Percentiles rank a stretch among this genome's conserved stretches.
phyloP scores from a whole-genome alignment of 331 rosid species.

The Acacia concinna region DNA sequence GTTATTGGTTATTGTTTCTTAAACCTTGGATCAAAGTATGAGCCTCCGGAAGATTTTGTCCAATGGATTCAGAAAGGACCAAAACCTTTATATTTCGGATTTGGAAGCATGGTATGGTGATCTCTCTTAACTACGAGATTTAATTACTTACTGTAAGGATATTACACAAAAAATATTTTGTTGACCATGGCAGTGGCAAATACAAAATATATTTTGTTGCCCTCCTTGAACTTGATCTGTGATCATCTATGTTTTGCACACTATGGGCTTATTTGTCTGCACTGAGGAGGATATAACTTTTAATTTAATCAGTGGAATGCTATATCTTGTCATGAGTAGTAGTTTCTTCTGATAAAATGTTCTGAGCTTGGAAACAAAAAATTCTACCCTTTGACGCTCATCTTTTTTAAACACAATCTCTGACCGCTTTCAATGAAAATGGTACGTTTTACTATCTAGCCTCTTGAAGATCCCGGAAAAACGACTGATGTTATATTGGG shows the following conservation, averaged over 20 bases:
- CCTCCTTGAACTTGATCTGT: background rate
- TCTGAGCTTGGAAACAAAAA: slow-evolving; percentile 14
- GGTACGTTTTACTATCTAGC: slow-evolving; percentile 51
- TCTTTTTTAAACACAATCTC: background rate
- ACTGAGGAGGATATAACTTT: background rate
- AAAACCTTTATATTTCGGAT: slow-evolving; percentile 86
- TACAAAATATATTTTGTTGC: slow-evolving; percentile 13
- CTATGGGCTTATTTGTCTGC: background rate
- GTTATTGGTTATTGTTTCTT: slow-evolving; percentile 94
- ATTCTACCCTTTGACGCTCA: slow-evolving; percentile 6
- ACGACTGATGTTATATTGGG: slow-evolving; percentile 76
- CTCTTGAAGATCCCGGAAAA: slow-evolving; percentile 77
- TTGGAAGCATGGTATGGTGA: slow-evolving; percentile 95
- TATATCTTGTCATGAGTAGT: slow-evolving; percentile 15
- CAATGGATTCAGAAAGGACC: slow-evolving; percentile 79
- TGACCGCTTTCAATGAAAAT: background rate
- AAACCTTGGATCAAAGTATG: slow-evolving; percentile 78
- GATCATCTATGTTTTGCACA: background rate
- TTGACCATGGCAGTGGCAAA: too few species aligned
- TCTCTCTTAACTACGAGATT: slow-evolving; percentile 28
- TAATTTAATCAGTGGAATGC: background rate
- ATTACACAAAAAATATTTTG: too few species aligned
- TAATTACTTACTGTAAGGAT: background rate
- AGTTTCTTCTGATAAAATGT: slow-evolving; percentile 2
- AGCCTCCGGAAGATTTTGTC: slow-evolving; percentile 68